A percentile compares a stretch with the other conserved stretches of the same genome.
These are phyloP conservation scores for Boletus rex-veris DNA, from an alignment of 768 basidiomycete genomes.

Conservation along the genomic window DNA sequence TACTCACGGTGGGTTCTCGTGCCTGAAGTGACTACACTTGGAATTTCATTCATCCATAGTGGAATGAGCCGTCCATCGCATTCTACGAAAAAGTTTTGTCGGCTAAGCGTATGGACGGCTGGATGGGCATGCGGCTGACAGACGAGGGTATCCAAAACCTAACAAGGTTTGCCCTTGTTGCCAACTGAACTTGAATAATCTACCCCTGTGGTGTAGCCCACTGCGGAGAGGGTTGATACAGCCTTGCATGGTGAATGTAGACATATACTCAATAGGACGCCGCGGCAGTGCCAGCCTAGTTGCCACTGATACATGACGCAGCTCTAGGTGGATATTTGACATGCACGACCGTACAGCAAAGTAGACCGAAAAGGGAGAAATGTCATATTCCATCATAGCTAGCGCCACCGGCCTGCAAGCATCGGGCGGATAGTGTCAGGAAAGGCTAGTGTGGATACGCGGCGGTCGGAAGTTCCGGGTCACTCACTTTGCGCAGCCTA, in stretches of 20 bases:
- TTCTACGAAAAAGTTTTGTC: slow-evolving; percentile 85
- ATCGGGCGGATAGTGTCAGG: slow-evolving; percentile 15
- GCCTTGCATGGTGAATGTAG: not conserved
- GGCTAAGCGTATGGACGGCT: slow-evolving; percentile 79
- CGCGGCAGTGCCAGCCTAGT: slow-evolving; percentile 21
- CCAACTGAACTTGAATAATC: slow-evolving; percentile 14
- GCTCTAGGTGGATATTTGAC: slow-evolving; percentile 8
- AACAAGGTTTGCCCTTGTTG: slow-evolving; percentile 39
- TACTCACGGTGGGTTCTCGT: slow-evolving; percentile 64
- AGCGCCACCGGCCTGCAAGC: slow-evolving; percentile 73
- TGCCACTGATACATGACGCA: slow-evolving; percentile 24
- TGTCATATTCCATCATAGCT: slow-evolving; percentile 80
- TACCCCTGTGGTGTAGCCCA: not conserved
- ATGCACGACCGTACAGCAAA: slow-evolving; percentile 14
- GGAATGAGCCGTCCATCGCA: slow-evolving; percentile 90
- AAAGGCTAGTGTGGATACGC: slow-evolving; percentile 5
- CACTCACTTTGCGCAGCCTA: slow-evolving; percentile 74
- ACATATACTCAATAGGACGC: slow-evolving; percentile 2
- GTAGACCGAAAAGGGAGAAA: slow-evolving; percentile 13
- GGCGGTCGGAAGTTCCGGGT: not conserved
- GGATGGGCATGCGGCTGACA: slow-evolving; percentile 84
- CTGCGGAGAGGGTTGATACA: not conserved
- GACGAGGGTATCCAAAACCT: slow-evolving; percentile 64
- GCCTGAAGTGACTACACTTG: not conserved
- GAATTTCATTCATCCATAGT: slow-evolving; percentile 44